These are phyloP conservation scores for Nicotiana sylvestris DNA, from an alignment of 257 asterid species.

Conservation along the genomic window DNA sequence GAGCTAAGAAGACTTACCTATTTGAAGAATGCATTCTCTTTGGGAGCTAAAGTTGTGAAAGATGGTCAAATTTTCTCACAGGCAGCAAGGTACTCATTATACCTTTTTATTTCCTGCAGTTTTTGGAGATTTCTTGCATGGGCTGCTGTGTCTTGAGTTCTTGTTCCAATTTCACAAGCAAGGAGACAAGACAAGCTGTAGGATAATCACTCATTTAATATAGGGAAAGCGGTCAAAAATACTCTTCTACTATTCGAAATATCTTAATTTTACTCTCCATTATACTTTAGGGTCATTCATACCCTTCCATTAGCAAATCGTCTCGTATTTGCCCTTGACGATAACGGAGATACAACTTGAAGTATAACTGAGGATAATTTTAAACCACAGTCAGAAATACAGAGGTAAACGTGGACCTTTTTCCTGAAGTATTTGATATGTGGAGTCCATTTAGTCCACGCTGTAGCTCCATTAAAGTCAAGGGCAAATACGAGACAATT, in stretches of 20 bases:
- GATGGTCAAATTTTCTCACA: constrained; percentile 22
- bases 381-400: neutral
- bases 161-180: neutral
- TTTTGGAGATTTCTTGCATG: neutral
- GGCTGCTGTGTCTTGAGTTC: constrained; percentile 2
- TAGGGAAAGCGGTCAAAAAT: neutral
- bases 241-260: neutral
- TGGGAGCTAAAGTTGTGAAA: constrained; percentile 21
- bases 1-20: constrained; percentile 78
- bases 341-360: neutral
- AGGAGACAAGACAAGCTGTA: neutral
- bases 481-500: neutral
- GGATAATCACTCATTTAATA: neutral
- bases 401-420: neutral
- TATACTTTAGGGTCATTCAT: neutral
- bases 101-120: neutral
- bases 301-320: neutral
- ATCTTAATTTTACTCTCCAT: constrained; percentile 2
- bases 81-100: constrained; percentile 42
- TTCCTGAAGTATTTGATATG: neutral
- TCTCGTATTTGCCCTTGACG: neutral
- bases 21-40: constrained; percentile 44
- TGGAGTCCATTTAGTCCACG: neutral
- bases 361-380: neutral
- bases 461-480: neutral